Evolutionary conservation across 306 rosid genomes (phyloP), one percentile per base, ranked within the genome.

Genomic region (Cucurbita pepo): DNA sequence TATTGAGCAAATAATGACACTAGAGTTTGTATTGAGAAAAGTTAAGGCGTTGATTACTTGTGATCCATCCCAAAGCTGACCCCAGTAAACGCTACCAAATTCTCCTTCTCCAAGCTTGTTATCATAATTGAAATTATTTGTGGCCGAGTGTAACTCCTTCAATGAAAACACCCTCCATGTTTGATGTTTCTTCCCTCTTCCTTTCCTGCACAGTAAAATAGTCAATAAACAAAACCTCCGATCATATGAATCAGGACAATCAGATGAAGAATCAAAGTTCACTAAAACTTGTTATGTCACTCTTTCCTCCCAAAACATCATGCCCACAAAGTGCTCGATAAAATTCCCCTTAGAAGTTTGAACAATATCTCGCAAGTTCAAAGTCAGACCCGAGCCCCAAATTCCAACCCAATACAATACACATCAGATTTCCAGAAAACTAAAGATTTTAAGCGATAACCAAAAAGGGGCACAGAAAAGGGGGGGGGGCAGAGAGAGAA

Each of bases 101-200:
- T 95, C 97, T 9, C 99, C 99, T 85, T 94, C 99, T 22, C 99
- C 99, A n/a, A 94, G 96, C 79, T 94, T 94, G 88, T 94, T 94
- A 75, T 94, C 99, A 60, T 91, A 94, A 82, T 94, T 94, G 76
- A 94, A 94, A 78, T 89, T 94, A 82, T 94, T 94, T 62, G 99
- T 94, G 13, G 99, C 99, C 0, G 97, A 85, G 65, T 87, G 97
- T 14, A 94, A 84, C 79, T 94, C 99, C 88, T 91, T 94, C 84
- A 94, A 78, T 21, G 99, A 87, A 81, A 94, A 94, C 52, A 94
- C 89, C 56, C 99, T 77, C 99, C 99, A 94, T 18, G 92, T 76
- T 63, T 91, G 88, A 77, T 81, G 85, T 80, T 94, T 94, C 90
- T 91, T 94, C 79, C 85, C 89, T 64, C 95, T 72, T 56, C 74